phyloP scores from a whole-genome alignment of 2,329 filamentous ascomycete species.

The Aspergillus novoparasiticus region DNA sequence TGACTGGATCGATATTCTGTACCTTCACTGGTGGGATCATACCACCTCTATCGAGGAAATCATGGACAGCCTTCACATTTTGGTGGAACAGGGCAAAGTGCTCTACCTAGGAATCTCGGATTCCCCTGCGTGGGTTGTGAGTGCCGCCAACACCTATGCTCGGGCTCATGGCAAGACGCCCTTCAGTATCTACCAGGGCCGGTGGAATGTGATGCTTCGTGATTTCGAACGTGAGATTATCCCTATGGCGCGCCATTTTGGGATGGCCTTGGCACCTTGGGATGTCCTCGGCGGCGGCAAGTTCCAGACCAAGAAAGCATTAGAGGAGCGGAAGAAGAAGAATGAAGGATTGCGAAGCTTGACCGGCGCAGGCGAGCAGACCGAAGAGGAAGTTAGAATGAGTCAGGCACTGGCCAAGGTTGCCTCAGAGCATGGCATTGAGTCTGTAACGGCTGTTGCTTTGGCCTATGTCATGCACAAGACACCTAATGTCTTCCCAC shows the following conservation, averaged over 20 bases:
- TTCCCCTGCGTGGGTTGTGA: constrained; percentile 44
- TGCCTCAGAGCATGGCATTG: constrained; percentile 58
- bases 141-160: constrained; percentile 44
- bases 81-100: constrained; percentile 44
- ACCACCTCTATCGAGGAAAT: constrained; percentile 41
- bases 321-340: constrained; percentile 46
- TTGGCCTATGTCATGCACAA: constrained; percentile 76
- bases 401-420: constrained; percentile 63
- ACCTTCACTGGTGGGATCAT: constrained; percentile 59
- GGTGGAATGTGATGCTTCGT: constrained; percentile 41
- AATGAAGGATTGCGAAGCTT: constrained; percentile 46
- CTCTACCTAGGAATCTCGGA: constrained; percentile 47
- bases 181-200: constrained; percentile 44
- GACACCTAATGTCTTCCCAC: constrained; percentile 71
- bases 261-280: constrained; percentile 60
- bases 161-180: constrained; percentile 42
- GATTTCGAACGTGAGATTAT: constrained; percentile 48
- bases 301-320: constrained; percentile 53
- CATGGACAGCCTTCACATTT: constrained; percentile 42
- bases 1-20: constrained; percentile 58
- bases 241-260: constrained; percentile 44
- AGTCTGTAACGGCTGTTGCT: constrained; percentile 63
- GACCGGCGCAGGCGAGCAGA: constrained; percentile 40
- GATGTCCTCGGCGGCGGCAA: constrained; percentile 58
- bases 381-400: constrained; percentile 55